Conservation (phyloP, 2,329 filamentous ascomycete species). For the Fusarium domesticum region DNA sequence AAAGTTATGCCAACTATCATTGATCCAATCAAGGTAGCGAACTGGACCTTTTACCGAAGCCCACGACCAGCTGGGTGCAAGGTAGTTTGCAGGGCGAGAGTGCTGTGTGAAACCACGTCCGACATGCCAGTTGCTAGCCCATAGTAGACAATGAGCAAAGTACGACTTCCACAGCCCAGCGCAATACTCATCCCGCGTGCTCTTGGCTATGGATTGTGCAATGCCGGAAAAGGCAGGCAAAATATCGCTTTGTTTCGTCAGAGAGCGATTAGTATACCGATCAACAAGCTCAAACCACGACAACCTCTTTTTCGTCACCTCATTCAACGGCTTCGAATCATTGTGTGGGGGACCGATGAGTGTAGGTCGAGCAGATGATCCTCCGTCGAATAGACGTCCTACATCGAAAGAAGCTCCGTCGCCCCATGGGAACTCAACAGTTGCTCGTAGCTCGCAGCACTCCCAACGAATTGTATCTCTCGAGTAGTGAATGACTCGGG, state of each 20-base stretch:
- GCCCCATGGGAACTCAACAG: slow-evolving; percentile 4
- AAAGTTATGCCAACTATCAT: slow-evolving; percentile 1
- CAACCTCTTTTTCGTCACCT: neutral
- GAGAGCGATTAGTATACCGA: slow-evolving; percentile 1
- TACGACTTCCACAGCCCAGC: slow-evolving; percentile 5
- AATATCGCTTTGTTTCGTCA: slow-evolving; percentile 1
- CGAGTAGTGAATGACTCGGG: slow-evolving; percentile 4
- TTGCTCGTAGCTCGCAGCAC: slow-evolving; percentile 1
- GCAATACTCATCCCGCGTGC: neutral
- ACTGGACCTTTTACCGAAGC: slow-evolving; percentile 5
- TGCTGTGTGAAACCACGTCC: neutral
- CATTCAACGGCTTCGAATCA: slow-evolving; percentile 1
- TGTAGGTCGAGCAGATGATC: neutral
- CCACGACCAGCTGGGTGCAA: slow-evolving; percentile 8
- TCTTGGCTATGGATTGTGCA: slow-evolving; percentile 1
- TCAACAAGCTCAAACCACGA: slow-evolving; percentile 4
- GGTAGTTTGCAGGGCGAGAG: slow-evolving; percentile 1
- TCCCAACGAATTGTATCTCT: slow-evolving; percentile 7
- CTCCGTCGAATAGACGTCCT: neutral
- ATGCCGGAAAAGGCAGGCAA: slow-evolving; percentile 5
- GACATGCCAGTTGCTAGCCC: slow-evolving; percentile 2
- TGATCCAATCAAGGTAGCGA: slow-evolving; percentile 21
- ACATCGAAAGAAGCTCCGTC: neutral
- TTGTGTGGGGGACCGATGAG: neutral
- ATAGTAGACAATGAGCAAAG: slow-evolving; percentile 1